These are phyloP conservation scores for Paecilomyces sp. DNA, from an alignment of 2,329 filamentous ascomycete genomes.

Conservation along the genomic window DNA sequence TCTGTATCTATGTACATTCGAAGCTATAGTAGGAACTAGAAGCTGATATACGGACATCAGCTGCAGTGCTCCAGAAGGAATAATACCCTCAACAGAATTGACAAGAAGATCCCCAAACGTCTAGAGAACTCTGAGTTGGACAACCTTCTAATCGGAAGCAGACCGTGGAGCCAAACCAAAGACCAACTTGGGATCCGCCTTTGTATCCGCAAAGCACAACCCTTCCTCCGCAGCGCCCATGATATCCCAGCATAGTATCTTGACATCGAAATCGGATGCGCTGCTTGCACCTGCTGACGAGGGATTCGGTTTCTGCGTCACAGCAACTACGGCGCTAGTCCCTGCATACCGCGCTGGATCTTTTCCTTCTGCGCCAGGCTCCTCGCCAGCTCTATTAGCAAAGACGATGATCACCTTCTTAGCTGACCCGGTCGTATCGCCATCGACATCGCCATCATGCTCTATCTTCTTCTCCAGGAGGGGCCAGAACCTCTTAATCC, in stretches of 20 bases:
- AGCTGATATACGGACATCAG: too few relatives aligned
- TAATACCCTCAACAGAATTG: too few relatives aligned
- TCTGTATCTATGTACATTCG: too few relatives aligned
- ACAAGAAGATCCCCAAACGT: not conserved
- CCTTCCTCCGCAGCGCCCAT: conserved; percentile 38
- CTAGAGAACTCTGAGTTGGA: not conserved
- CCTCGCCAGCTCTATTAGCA: conserved; percentile 38
- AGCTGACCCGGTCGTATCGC: conserved; percentile 3
- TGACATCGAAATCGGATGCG: conserved; percentile 20
- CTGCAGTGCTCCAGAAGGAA: too few relatives aligned
- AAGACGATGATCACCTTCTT: conserved; percentile 39
- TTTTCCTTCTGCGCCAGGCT: conserved; percentile 26
- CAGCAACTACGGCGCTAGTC: conserved; percentile 39
- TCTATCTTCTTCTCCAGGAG: conserved; percentile 28
- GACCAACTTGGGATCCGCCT: conserved; percentile 31
- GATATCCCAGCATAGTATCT: conserved; percentile 40
- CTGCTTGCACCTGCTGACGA: not conserved
- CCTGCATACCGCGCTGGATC: conserved; percentile 40
- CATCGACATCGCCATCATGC: conserved; percentile 20
- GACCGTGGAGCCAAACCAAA: conserved; percentile 21
- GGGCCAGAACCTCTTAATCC: conserved; percentile 54
- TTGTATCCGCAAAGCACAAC: conserved; percentile 41
- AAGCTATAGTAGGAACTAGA: too few relatives aligned
- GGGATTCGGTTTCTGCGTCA: conserved; percentile 19
- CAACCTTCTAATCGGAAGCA: too few relatives aligned